Evolutionary conservation across 2,329 filamentous ascomycete species (phyloP), one percentile per base, ranked within the genome.

Genomic region (Ascochyta pisi): DNA sequence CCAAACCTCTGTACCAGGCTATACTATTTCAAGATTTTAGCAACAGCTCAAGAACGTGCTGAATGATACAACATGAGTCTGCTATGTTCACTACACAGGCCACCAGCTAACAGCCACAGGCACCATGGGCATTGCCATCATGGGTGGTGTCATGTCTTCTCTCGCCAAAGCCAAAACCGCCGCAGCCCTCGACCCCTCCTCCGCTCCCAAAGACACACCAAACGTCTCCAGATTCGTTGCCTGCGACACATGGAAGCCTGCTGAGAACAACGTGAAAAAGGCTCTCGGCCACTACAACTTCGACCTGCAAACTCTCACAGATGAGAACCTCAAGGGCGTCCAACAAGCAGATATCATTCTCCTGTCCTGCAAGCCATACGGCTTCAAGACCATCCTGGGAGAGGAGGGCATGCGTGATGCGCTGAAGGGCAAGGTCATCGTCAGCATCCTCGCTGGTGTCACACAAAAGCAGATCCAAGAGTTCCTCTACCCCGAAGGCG

Each of bases 71-170:
- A 31, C 12, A 15, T 12, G 4, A 31, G 13, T 13, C 29, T 15
- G 12, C 29, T 31, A 15, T 12, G 6, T 9, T 16, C 8, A 22
- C 37, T 39, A 22, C 15, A 5, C 23, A 27, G 13, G 12, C n/a
- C 39, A 41, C 23, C 23, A 12, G 9, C 39, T 48, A 26, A 45
- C 29, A 6, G 7, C 13, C 34, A 56, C 65, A 92, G 89, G 91
- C 63, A 93, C 88, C 49, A 90, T 96, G 86, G 92, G 92, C 56
- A 90, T 91, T 58, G 91, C 91, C 54, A 93, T 96, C 65, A 84
- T 96, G 54, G 87, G 85, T 50, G 92, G 91, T 61, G 89, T 96
- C 70, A 84, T 96, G 65, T 81, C 85, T 57, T 90, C 89, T 10
- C 83, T 95, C 40, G 79, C 80, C 80, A 77, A 77, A 62, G 61